These are phyloP conservation scores for Peniophora sp. DNA, from an alignment of 1,284 basidiomycete genomes.

Conservation along the genomic window DNA sequence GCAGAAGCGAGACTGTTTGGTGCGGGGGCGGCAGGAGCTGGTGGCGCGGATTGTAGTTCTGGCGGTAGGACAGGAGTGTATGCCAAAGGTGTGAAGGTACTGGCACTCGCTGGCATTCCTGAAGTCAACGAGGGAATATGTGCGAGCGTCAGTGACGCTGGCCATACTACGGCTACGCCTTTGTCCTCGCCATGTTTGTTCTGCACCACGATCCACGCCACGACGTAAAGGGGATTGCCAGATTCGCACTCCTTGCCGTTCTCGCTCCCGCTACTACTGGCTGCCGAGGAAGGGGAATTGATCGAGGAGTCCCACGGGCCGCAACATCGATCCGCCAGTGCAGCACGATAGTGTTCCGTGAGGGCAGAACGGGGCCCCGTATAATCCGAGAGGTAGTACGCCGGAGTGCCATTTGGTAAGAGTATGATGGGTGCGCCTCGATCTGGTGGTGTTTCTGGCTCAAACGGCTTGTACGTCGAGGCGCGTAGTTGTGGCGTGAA, in stretches of 20 bases:
- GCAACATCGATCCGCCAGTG: slow-evolving; percentile 48
- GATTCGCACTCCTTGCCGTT: neutral
- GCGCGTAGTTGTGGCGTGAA: slow-evolving; percentile 51
- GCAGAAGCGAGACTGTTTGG: slow-evolving; percentile 15
- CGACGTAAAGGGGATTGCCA: slow-evolving; percentile 37
- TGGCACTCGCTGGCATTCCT: slow-evolving; percentile 11
- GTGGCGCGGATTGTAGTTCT: slow-evolving; percentile 58
- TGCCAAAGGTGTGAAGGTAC: slow-evolving; percentile 33
- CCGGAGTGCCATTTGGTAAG: slow-evolving; percentile 62
- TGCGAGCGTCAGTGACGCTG: slow-evolving; percentile 47
- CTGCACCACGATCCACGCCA: slow-evolving; percentile 66
- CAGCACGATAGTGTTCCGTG: slow-evolving; percentile 52
- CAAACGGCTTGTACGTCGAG: slow-evolving; percentile 44
- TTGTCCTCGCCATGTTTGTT: slow-evolving; percentile 73
- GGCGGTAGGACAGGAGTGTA: slow-evolving; percentile 57
- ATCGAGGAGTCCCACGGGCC: slow-evolving; percentile 4
- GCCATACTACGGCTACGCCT: slow-evolving; percentile 67
- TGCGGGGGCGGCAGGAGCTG: slow-evolving; percentile 19
- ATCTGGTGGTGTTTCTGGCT: slow-evolving; percentile 31
- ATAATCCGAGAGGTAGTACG: slow-evolving; percentile 60
- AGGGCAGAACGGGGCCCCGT: slow-evolving; percentile 54
- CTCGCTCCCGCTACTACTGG: neutral
- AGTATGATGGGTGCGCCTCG: slow-evolving; percentile 59
- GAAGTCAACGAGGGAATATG: slow-evolving; percentile 33
- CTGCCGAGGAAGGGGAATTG: neutral